Evolutionary conservation across 2,329 filamentous ascomycete genomes (phyloP).

Genomic region (Pseudonectria buxi): DNA sequence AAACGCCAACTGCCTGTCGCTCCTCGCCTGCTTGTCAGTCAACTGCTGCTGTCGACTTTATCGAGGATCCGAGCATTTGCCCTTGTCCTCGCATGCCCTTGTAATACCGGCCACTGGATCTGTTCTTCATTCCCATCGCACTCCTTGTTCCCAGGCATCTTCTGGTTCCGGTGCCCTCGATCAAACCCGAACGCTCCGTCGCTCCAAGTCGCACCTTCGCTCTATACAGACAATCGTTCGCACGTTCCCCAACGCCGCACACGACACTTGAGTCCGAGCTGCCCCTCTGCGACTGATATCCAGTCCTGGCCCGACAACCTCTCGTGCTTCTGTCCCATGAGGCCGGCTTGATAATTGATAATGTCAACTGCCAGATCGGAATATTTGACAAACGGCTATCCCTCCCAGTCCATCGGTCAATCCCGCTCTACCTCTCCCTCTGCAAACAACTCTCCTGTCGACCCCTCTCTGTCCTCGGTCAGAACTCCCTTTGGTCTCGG

Average conservation of each 20-base stretch:
- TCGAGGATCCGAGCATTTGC: slow-evolving; percentile 4
- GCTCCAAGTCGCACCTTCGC: too few species aligned
- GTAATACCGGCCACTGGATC: slow-evolving; percentile 29
- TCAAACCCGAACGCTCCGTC: slow-evolving; percentile 5
- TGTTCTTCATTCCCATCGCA: slow-evolving; percentile 21
- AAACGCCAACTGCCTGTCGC: too few species aligned
- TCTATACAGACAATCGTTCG: neutral
- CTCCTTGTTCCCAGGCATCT: slow-evolving; percentile 16
- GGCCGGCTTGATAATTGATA: slow-evolving; percentile 68
- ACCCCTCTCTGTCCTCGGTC: slow-evolving; percentile 56
- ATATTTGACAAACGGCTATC: slow-evolving; percentile 78
- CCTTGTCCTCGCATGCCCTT: slow-evolving; percentile 20
- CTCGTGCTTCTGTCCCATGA: slow-evolving; percentile 33
- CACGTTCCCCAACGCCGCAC: slow-evolving; percentile 10
- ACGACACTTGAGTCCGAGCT: slow-evolving; percentile 6
- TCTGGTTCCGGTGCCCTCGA: slow-evolving; percentile 17
- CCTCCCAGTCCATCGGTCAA: slow-evolving; percentile 61
- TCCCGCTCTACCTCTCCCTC: slow-evolving; percentile 73
- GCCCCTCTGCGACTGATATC: slow-evolving; percentile 18
- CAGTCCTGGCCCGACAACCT: slow-evolving; percentile 20
- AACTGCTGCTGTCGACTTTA: slow-evolving; percentile 10
- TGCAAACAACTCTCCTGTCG: slow-evolving; percentile 72
- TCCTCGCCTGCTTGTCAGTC: slow-evolving; percentile 1
- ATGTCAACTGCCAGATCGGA: slow-evolving; percentile 87
- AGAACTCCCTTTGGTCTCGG: slow-evolving; percentile 69